Evolutionary conservation across 2,329 filamentous ascomycete species (phyloP), one percentile per base, ranked within the genome.

Genomic region (Verticillium albo-atrum): DNA sequence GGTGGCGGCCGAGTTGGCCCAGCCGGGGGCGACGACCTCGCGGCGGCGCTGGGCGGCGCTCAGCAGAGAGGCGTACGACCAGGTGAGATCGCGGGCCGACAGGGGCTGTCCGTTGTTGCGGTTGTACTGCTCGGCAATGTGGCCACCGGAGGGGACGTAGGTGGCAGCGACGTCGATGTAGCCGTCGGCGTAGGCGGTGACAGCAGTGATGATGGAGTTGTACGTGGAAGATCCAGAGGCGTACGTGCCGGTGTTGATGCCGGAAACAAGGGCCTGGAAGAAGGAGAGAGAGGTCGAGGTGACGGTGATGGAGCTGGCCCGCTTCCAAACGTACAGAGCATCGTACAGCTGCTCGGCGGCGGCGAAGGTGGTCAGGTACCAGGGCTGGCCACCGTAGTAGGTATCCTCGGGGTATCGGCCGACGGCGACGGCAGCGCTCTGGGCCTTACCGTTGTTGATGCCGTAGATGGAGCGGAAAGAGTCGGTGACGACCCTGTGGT

Each of bases 331-430:
- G 64, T 88, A 87, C 1, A 92, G 68, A 1, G 91, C 88, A 66
- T 90, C 87, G 70, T 92, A 94, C 3, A 96, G 82, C 69, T 90
- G 88, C 73, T 95, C 91, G 3, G 90, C 91, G 0, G 89, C 89
- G 2, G 89, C 90, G 30, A 92, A 79, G 1, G 89, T 94, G 66
- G 83, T 83, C 14, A 94, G 80, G 67, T 92, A 90, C 91, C 91
- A 95, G 1, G 91, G 91, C 71, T 95, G 92, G 1, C 90, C 90
- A 61, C 85, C 85, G 72, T 88, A 89, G 74, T 94, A 95, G 4
- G 79, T 74, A 66, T 96, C 90, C 71, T 91, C 88, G 0, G 86
- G 74, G 68, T 92, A 91, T 61, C 89, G 79, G 52, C 89, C 89
- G 6, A 89, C 77, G 6, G 85, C 81, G 10, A 86, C 79, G 7